Conservation (phyloP, 768 basidiomycete species). For the Tulasnella sp. region DNA sequence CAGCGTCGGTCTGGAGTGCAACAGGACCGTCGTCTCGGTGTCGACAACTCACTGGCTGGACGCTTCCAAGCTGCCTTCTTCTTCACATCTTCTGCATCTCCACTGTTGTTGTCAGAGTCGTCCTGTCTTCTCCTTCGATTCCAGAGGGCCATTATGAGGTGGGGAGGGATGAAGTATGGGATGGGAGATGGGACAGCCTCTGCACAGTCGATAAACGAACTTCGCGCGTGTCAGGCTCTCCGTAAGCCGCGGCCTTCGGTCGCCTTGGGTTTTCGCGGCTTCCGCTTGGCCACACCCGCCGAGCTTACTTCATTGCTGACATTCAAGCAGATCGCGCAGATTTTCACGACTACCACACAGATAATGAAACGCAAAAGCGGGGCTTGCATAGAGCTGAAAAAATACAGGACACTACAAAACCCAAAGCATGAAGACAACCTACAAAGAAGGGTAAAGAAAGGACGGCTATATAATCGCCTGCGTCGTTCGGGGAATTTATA, state of each 20-base stretch:
- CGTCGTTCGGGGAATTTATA: not conserved
- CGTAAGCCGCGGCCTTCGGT: not conserved
- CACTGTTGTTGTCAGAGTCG: conserved; percentile 34
- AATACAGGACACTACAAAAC: not conserved
- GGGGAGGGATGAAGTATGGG: not conserved
- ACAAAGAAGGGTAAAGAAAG: not conserved
- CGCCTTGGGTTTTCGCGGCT: not conserved
- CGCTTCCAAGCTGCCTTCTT: conserved; percentile 79
- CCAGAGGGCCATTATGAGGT: conserved; percentile 17
- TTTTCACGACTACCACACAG: not conserved
- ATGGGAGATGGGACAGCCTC: conserved; percentile 8
- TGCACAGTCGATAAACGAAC: conserved; percentile 8
- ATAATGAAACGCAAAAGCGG: not conserved
- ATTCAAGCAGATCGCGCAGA: not conserved
- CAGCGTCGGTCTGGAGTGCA: conserved; percentile 16
- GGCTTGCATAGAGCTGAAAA: not conserved
- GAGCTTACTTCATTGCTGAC: not conserved
- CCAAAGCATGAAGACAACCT: not conserved
- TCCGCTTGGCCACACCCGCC: not conserved
- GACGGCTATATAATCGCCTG: not conserved
- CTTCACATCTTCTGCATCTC: conserved; percentile 51
- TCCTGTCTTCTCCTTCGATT: conserved; percentile 12
- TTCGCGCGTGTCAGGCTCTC: not conserved
- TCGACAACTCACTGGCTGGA: conserved; percentile 62
- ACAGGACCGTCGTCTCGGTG: not conserved